Evolutionary conservation across 2,329 filamentous ascomycete genomes (phyloP).

Genomic region (Aureobasidium sp.): DNA sequence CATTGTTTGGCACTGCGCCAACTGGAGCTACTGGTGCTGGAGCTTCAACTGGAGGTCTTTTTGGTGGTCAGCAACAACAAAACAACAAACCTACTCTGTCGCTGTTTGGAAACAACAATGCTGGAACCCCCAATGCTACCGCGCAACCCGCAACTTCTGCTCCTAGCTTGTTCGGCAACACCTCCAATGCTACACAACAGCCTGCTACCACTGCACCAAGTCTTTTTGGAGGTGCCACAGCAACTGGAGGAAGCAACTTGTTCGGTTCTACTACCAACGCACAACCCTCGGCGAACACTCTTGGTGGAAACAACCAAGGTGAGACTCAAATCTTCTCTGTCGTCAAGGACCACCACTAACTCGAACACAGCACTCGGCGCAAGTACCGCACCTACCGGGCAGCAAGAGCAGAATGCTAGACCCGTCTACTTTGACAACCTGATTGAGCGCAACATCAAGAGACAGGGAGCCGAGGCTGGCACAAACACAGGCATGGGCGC

Average conservation of each 20-base stretch:
- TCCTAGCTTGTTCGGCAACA: constrained; percentile 12
- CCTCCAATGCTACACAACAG: constrained; percentile 4
- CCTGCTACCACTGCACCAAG: constrained; percentile 14
- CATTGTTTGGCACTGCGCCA: constrained; percentile 14
- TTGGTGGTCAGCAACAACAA: neutral
- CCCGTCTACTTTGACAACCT: constrained; percentile 59
- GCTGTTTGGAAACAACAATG: neutral
- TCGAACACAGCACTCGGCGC: neutral
- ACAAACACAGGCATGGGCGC: constrained; percentile 27
- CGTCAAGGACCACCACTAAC: neutral
- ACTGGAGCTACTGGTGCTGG: neutral
- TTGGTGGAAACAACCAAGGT: constrained; percentile 9
- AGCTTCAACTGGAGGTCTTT: neutral
- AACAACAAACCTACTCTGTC: neutral
- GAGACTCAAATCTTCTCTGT: neutral
- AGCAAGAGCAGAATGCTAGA: constrained; percentile 33
- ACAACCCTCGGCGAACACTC: neutral
- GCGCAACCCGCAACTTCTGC: neutral
- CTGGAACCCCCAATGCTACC: neutral
- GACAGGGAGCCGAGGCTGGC: constrained; percentile 60
- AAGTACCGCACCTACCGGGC: constrained; percentile 18
- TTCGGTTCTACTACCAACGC: neutral
- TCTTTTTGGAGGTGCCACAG: neutral
- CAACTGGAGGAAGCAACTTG: neutral
- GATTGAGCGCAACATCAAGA: constrained; percentile 57